phyloP scores from a whole-genome alignment of 2,329 filamentous ascomycete species.

The Calycina herbarum region DNA sequence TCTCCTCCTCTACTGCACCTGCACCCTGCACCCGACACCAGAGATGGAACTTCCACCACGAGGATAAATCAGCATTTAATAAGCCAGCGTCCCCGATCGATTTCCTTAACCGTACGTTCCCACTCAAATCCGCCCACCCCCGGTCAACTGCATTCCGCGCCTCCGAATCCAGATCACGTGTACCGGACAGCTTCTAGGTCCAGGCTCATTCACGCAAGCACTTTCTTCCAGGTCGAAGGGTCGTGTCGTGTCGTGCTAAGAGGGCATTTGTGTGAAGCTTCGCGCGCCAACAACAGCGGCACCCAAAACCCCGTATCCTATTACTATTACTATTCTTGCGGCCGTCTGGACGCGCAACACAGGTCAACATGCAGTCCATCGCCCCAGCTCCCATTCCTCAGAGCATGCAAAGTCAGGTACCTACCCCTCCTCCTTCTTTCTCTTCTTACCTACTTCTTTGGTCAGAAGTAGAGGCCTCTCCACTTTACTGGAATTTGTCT shows the following conservation, averaged over 20 bases:
- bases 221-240: not conserved
- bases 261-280: not conserved
- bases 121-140: not conserved
- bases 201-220: not conserved
- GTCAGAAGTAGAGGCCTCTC: not conserved
- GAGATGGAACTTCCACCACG: too few species aligned
- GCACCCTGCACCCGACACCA: too few species aligned
- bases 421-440: slow-evolving; percentile 14
- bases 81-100: not conserved
- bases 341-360: not conserved
- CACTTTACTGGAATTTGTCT: not conserved
- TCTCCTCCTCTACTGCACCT: too few species aligned
- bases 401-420: slow-evolving; percentile 34
- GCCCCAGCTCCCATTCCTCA: slow-evolving; percentile 35
- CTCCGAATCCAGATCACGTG: not conserved
- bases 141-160: not conserved
- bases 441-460: slow-evolving; percentile 5
- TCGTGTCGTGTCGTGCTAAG: not conserved
- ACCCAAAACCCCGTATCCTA: not conserved
- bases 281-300: not conserved
- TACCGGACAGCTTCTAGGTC: not conserved
- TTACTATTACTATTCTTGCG: too few species aligned
- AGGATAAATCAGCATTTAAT: not conserved
- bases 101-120: not conserved
- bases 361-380: slow-evolving; percentile 34